Percentiles rank a stretch among this genome's conserved stretches.
Conservation (phyloP, 1,139 yeast species). For the Pichia sp. region DNA sequence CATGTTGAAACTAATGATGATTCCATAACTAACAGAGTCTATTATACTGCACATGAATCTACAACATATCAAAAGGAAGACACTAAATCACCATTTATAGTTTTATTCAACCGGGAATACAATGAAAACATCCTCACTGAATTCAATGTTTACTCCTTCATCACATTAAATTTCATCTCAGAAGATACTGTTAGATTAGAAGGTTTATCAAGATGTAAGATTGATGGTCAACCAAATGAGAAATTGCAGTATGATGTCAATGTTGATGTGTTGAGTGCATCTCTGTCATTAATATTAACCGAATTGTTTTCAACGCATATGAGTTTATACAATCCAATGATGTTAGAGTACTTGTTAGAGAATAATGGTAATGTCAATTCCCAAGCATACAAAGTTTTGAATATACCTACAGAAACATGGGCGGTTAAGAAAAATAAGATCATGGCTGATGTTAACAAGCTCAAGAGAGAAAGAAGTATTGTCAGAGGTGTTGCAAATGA, state of each 20-base stretch:
- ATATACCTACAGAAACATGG: conserved; percentile 1
- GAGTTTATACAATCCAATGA: conserved; percentile 22
- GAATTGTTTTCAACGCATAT: conserved; percentile 19
- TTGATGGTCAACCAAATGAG: conserved; percentile 6
- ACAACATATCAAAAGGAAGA: conserved; percentile 58
- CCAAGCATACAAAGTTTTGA: conserved; percentile 5
- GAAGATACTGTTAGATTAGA: conserved; percentile 25
- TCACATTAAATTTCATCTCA: conserved; percentile 41
- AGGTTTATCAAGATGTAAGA: conserved; percentile 18
- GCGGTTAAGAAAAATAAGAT: background rate
- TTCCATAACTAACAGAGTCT: conserved; percentile 39
- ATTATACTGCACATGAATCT: conserved; percentile 79
- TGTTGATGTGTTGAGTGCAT: conserved; percentile 15
- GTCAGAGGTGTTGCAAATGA: conserved; percentile 2
- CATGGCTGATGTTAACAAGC: background rate
- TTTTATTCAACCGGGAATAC: conserved; percentile 58
- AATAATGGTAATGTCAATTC: conserved; percentile 19
- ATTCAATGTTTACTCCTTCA: conserved; percentile 43
- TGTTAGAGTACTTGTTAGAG: conserved; percentile 16
- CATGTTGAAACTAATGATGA: conserved; percentile 26
- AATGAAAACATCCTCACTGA: conserved; percentile 35
- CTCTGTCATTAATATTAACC: conserved; percentile 19
- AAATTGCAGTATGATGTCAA: conserved; percentile 11
- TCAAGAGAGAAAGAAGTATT: conserved; percentile 6
- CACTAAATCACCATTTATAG: conserved; percentile 57